A percentile compares a stretch with the other conserved stretches of the same genome.
Evolutionary conservation across 2,329 filamentous ascomycete species (phyloP).

Genomic region (Fusarium cyanostomum): DNA sequence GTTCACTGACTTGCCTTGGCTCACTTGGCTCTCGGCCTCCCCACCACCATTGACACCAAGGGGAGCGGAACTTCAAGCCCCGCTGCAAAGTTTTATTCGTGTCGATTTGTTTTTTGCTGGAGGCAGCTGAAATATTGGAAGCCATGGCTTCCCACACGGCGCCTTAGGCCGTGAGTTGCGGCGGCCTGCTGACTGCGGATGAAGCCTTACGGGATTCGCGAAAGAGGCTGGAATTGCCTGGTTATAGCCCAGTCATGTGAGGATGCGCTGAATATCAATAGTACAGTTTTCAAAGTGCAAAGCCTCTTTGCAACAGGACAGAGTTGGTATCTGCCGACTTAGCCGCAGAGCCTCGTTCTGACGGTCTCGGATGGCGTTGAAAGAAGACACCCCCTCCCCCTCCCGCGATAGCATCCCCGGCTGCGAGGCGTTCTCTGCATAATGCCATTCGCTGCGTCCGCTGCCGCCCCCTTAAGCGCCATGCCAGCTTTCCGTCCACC

Average conservation of each 20-base stretch:
- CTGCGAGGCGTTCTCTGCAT: background rate
- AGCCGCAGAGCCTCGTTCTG: constrained; percentile 6
- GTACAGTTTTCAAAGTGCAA: constrained; percentile 1
- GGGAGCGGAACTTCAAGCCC: background rate
- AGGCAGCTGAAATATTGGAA: background rate
- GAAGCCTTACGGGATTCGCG: background rate
- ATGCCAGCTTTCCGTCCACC: background rate
- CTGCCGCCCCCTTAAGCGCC: constrained; percentile 2
- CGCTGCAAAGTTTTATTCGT: too few species aligned
- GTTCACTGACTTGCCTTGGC: too few species aligned
- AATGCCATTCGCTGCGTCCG: background rate
- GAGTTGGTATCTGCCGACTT: background rate
- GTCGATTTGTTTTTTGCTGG: background rate
- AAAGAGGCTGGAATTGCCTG: background rate
- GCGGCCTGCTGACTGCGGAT: background rate
- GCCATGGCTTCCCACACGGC: background rate
- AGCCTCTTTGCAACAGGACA: background rate
- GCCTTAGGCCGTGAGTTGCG: background rate
- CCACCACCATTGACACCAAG: too few species aligned
- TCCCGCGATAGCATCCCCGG: background rate
- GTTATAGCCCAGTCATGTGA: background rate
- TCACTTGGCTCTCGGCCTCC: too few species aligned
- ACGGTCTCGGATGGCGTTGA: background rate
- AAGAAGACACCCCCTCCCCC: background rate
- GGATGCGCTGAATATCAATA: background rate